Evolutionary conservation across 2,329 filamentous ascomycete species (phyloP).

Genomic region (Phialophora expanda): DNA sequence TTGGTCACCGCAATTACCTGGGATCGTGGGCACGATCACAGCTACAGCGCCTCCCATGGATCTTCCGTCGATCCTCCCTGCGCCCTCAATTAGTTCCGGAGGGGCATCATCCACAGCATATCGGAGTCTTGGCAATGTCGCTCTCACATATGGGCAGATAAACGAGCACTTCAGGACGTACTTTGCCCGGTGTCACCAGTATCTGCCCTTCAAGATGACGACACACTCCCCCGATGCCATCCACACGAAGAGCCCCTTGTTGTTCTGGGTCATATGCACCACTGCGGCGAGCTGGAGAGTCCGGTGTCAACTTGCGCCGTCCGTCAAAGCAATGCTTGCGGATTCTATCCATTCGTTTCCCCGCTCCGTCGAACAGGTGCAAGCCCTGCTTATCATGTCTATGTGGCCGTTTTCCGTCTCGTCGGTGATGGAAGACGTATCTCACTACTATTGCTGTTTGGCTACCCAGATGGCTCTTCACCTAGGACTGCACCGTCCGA

Average conservation of each 20-base stretch:
- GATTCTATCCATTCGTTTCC: slow-evolving; percentile 33
- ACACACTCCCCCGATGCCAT: slow-evolving; percentile 17
- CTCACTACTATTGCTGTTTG: slow-evolving; percentile 27
- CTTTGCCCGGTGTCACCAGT: slow-evolving; percentile 21
- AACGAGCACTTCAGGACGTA: slow-evolving; percentile 21
- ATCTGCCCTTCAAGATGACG: slow-evolving; percentile 20
- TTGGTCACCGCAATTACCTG: slow-evolving; percentile 8
- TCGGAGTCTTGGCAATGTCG: slow-evolving; percentile 9
- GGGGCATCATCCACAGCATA: slow-evolving; percentile 1
- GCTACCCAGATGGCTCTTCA: slow-evolving; percentile 36
- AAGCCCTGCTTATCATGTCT: slow-evolving; percentile 36
- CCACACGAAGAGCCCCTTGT: slow-evolving; percentile 7
- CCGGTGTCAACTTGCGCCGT: slow-evolving; percentile 2
- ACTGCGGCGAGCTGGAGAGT: slow-evolving; percentile 16
- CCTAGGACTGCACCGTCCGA: slow-evolving; percentile 38
- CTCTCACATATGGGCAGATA: slow-evolving; percentile 8
- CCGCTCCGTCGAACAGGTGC: slow-evolving; percentile 33
- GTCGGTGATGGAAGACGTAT: slow-evolving; percentile 33
- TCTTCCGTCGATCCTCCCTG: neutral
- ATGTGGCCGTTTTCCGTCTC: slow-evolving; percentile 40
- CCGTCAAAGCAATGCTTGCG: slow-evolving; percentile 31
- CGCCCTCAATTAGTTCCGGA: slow-evolving; percentile 4
- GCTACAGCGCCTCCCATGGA: slow-evolving; percentile 1
- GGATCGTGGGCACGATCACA: neutral
- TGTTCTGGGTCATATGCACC: slow-evolving; percentile 25